Evolutionary conservation across 2,329 filamentous ascomycete species (phyloP).

Genomic region (Paecilomyces niveus): DNA sequence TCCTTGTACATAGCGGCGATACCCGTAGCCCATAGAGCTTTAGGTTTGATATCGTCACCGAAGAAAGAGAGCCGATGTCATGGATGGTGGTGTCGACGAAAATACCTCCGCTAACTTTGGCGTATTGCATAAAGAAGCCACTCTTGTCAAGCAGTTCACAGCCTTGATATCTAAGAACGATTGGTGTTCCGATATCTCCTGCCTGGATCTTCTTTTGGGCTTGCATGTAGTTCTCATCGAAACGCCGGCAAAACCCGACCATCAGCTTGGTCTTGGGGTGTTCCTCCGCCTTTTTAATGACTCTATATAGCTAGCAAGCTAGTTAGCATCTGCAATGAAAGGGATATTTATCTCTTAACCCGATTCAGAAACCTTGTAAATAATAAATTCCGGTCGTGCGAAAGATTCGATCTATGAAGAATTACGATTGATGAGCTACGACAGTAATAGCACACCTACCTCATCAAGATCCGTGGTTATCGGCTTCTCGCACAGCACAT

Average conservation of each 20-base stretch:
- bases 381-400: no score
- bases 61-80: constrained; percentile 40
- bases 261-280: constrained; percentile 14
- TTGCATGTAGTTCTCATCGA: constrained; percentile 38
- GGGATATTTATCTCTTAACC: background rate
- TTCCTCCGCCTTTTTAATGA: background rate
- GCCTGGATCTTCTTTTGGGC: constrained; percentile 25
- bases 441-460: constrained; percentile 1
- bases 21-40: constrained; percentile 30
- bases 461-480: constrained; percentile 1
- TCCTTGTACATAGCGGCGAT: constrained; percentile 29
- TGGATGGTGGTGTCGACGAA: constrained; percentile 41
- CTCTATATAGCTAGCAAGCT: background rate
- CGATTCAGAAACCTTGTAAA: no score
- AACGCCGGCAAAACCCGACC: constrained; percentile 39
- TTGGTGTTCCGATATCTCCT: constrained; percentile 33
- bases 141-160: constrained; percentile 31
- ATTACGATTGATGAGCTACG: no score
- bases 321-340: background rate
- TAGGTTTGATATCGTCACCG: constrained; percentile 27
- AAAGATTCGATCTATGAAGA: no score
- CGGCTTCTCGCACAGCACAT: constrained; percentile 55
- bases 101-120: constrained; percentile 34
- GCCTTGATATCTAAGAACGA: constrained; percentile 35
- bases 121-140: constrained; percentile 38